Percentiles rank a stretch among this genome's conserved stretches.
phyloP scores from a whole-genome alignment of 2,329 filamentous ascomycete genomes.

The Tolypocladium cylindrosporum region DNA sequence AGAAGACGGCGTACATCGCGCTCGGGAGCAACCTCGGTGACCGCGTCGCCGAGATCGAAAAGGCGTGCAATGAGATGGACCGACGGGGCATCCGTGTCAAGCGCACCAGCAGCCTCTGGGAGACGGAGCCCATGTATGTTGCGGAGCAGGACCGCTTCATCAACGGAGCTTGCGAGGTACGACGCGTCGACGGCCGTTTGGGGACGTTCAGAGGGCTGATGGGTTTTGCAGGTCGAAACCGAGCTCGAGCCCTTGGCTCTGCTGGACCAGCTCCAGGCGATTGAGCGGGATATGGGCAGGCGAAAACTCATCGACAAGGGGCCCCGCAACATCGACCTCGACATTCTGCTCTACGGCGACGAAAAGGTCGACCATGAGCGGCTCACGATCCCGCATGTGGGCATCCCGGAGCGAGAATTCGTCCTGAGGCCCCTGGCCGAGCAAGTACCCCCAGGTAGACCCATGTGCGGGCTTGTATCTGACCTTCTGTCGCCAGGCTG shows the following conservation, averaged over 20 bases:
- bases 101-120: constrained; percentile 81
- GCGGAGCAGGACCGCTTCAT: constrained; percentile 79
- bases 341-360: constrained; percentile 76
- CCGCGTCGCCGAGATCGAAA: constrained; percentile 74
- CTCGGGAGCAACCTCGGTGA: constrained; percentile 90
- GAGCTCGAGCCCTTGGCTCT: constrained; percentile 63
- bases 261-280: constrained; percentile 70
- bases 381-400: constrained; percentile 73
- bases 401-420: constrained; percentile 87
- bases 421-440: constrained; percentile 80
- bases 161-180: constrained; percentile 85
- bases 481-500: constrained; percentile 28
- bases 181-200: neutral
- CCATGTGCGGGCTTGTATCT: neutral
- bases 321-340: constrained; percentile 86
- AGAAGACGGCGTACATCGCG: constrained; percentile 63
- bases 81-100: constrained; percentile 60
- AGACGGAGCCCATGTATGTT: constrained; percentile 96
- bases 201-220: neutral
- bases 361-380: constrained; percentile 56
- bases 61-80: constrained; percentile 71
- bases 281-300: constrained; percentile 72
- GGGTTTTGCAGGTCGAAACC: constrained; percentile 60
- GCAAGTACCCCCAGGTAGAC: constrained; percentile 30
- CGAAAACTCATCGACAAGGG: constrained; percentile 86